Conservation (phyloP, 495 filamentous ascomycete genomes). For the Talaromyces liani region DNA sequence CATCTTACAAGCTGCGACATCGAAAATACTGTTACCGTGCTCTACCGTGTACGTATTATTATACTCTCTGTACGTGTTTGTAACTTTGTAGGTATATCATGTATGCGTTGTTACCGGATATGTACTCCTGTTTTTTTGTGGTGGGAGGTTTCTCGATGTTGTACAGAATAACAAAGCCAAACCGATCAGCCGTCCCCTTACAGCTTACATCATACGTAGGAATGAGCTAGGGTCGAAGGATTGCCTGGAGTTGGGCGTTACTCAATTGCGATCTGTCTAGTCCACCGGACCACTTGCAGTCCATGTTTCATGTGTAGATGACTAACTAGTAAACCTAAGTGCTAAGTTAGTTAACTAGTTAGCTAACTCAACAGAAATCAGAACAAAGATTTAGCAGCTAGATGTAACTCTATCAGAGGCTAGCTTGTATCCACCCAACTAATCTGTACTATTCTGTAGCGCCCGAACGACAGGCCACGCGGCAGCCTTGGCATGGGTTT, state of each 20-base stretch:
- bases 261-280: not conserved
- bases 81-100: not conserved
- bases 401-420: not conserved
- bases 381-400: not conserved
- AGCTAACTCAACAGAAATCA: not conserved
- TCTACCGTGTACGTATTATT: not conserved
- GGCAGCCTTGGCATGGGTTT: not conserved
- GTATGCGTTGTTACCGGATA: not conserved
- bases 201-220: not conserved
- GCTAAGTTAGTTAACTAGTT: not conserved
- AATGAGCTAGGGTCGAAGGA: not conserved
- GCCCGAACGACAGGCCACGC: not conserved
- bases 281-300: no score
- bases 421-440: not conserved
- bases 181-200: not conserved
- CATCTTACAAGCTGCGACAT: slow-evolving; percentile 2
- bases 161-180: no score
- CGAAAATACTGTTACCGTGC: not conserved
- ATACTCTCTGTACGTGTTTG: no score
- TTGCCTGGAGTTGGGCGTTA: no score
- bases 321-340: not conserved
- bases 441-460: not conserved
- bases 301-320: not conserved
- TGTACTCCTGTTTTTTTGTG: not conserved
- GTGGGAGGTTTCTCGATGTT: no score